These are phyloP conservation scores for Trichoderma endophyticum DNA, from an alignment of 2,329 filamentous ascomycete genomes.

Conservation along the genomic window DNA sequence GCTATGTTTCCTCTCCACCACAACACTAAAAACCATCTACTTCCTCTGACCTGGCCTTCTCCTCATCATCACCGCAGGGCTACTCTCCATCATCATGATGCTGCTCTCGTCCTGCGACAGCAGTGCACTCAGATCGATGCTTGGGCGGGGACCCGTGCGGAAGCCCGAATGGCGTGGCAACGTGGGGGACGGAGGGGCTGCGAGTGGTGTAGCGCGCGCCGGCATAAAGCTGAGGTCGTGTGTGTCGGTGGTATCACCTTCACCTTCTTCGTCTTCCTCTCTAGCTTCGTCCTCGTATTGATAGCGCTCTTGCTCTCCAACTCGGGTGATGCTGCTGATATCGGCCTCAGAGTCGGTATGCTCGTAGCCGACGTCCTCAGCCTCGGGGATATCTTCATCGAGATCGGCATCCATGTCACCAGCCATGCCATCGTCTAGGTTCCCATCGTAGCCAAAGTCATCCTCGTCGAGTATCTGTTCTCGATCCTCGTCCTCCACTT, in stretches of 20 bases:
- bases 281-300: too few species aligned
- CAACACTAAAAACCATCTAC: not conserved
- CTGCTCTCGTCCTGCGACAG: constrained; percentile 58
- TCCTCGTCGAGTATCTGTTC: constrained; percentile 63
- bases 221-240: constrained; percentile 40
- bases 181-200: constrained; percentile 39
- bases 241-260: constrained; percentile 23
- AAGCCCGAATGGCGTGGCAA: constrained; percentile 30
- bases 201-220: constrained; percentile 31
- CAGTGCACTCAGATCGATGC: constrained; percentile 56
- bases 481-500: constrained; percentile 52
- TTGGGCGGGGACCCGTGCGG: constrained; percentile 36
- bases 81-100: constrained; percentile 47
- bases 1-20: not conserved
- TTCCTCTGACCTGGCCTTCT: constrained; percentile 8
- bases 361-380: constrained; percentile 64
- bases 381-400: constrained; percentile 68
- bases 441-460: constrained; percentile 45
- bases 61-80: constrained; percentile 42
- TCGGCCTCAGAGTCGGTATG: constrained; percentile 74
- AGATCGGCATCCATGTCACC: constrained; percentile 63
- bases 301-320: constrained; percentile 29
- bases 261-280: constrained; percentile 26
- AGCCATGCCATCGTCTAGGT: constrained; percentile 27
- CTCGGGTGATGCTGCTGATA: constrained; percentile 47